Percentiles rank a stretch among this genome's conserved stretches.
Conservation (phyloP, 768 basidiomycete genomes). For the Cyathus striatus region DNA sequence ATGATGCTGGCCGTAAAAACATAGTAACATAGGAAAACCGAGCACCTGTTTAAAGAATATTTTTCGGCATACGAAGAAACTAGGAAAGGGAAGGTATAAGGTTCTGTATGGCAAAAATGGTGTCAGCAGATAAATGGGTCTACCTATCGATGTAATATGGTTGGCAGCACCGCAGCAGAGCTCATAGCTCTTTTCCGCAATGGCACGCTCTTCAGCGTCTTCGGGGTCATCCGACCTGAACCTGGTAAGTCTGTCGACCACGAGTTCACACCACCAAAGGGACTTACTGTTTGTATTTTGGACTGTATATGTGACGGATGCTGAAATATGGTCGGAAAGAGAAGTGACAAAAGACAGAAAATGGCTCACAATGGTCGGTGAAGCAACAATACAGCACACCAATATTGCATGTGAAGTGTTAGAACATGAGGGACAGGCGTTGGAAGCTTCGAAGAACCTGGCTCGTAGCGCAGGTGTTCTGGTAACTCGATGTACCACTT, state of each 20-base stretch:
- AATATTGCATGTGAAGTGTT: constrained; percentile 82
- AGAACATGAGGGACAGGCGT: constrained; percentile 59
- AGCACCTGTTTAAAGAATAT: constrained; percentile 53
- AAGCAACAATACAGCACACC: constrained; percentile 70
- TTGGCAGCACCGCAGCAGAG: constrained; percentile 76
- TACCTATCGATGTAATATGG: constrained; percentile 68
- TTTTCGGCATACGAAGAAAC: constrained; percentile 57
- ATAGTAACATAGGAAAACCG: constrained; percentile 75
- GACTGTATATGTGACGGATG: constrained; percentile 30
- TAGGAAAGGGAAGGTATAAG: constrained; percentile 19
- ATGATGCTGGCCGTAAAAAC: constrained; percentile 77
- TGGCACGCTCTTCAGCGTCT: constrained; percentile 48
- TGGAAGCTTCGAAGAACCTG: constrained; percentile 34
- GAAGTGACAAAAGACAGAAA: constrained; percentile 2
- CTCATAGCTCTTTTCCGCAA: constrained; percentile 63
- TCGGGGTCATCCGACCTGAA: constrained; percentile 33
- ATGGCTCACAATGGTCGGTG: constrained; percentile 73
- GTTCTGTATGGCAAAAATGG: neutral
- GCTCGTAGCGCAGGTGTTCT: constrained; percentile 58
- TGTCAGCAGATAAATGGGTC: constrained; percentile 8
- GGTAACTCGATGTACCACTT: constrained; percentile 75
- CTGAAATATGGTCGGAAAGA: constrained; percentile 21
- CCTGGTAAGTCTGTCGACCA: neutral
- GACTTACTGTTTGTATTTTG: constrained; percentile 35
- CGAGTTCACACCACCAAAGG: neutral